Base-by-base conservation (phyloP, 441 rosid genomes). In the Croton laevigatus region DNA sequence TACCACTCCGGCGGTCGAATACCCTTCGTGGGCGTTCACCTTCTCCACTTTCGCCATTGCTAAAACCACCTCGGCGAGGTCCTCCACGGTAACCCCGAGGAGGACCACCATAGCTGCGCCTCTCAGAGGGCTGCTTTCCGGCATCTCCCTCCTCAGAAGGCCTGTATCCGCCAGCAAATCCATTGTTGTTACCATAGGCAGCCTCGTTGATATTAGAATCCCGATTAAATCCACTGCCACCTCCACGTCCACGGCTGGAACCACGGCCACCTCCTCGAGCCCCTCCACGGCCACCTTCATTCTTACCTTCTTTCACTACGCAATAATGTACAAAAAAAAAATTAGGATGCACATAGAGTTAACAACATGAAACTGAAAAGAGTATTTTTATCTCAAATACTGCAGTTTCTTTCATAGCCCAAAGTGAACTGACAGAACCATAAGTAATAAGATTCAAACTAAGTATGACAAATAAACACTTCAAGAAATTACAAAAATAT, bases 1-100 rank as follows among this genome's bases (percentile, higher is more conserved):
- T 88, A 10, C 97, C 95, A 74, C 97, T 95, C 68, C 69, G 99
- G 6, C 97, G 98, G 11, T 96, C 98, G 75, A 59, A 87, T 4
- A 23, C 1, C 85, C 97, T 86, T 0, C 88, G 83, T 13, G 91
- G 94, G 16, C 87, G 89, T 71, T 84, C 95, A 8, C 83, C 87
- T 34, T 87, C 97, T 48, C 86, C 87, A 13, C 76, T 76, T 10
- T 91, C 98, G 42, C 83, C 97, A 73, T 87, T 78, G 71, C 78
- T 79, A 46, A 70, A 85, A 57, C 87, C 88, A 70, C 94, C 95
- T 14, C 82, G 90, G 19, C 88, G 91, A 67, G 32, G 32, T 27
- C 88, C 83, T 1, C 96, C 97, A n/a, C 94, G 91, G 80, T 70
- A 84, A 7, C 87, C 82, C 71, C 88, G 91, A 45, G 91, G 91